Conservation (phyloP, 2,329 filamentous ascomycete species). For the Graphiopsis chlorocephala region DNA sequence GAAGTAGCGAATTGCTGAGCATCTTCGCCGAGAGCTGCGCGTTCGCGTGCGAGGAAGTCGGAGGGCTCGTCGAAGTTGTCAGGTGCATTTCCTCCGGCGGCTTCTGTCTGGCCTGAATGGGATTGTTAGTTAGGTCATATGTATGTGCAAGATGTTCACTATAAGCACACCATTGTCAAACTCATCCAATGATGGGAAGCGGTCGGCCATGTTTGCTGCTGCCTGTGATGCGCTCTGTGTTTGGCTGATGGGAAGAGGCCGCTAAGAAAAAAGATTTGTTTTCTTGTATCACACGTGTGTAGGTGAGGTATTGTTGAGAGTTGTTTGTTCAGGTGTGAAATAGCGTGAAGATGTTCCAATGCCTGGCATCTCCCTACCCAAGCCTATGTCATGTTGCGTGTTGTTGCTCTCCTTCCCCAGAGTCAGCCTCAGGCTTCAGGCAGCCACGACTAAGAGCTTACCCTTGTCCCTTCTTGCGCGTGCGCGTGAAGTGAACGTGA, state of each 20-base stretch:
- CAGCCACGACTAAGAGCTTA: not conserved
- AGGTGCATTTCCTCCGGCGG: constrained; percentile 51
- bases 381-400: constrained; percentile 1
- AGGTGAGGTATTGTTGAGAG: not conserved
- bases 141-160: too few relatives aligned
- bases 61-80: constrained; percentile 60
- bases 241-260: not conserved
- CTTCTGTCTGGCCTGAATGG: constrained; percentile 63
- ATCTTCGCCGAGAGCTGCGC: constrained; percentile 86
- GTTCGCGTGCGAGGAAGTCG: constrained; percentile 90
- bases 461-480: not conserved
- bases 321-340: too few relatives aligned
- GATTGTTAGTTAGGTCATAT: constrained; percentile 19
- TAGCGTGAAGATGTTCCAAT: constrained; percentile 1
- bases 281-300: not conserved
- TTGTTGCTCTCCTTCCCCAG: not conserved
- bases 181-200: constrained; percentile 53
- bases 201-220: constrained; percentile 45
- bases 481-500: not conserved
- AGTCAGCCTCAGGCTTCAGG: not conserved
- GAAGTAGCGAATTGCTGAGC: constrained; percentile 83
- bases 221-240: constrained; percentile 8
- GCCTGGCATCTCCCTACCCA: not conserved
- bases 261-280: not conserved
- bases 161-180: constrained; percentile 50